Evolutionary conservation across 2,329 filamentous ascomycete species (phyloP), one percentile per base, ranked within the genome.

Genomic region (Aspergillus terreus): DNA sequence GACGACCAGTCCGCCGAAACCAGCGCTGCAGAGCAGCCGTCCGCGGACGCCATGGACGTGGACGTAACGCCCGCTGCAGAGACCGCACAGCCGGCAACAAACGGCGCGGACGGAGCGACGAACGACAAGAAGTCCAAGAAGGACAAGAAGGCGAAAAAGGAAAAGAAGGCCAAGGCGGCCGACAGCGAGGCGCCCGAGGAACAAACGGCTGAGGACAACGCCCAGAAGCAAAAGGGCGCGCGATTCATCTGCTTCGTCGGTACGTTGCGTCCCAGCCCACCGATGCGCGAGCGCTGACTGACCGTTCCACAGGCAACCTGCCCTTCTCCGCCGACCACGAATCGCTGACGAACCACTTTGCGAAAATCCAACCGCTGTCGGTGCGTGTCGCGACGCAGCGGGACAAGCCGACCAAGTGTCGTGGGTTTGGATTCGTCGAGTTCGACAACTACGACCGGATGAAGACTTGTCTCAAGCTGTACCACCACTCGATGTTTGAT

Each of bases 381-480:
- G 79, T 94, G 46, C 89, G 92, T 19, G 85, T 90, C 55, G 82
- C 89, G 44, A 88, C 85, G 48, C 81, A 88, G 63, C 83, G 84
- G 59, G 76, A 76, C 49, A 77, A 83, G 57, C 78, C 81, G 11
- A 78, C 76, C 49, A 82, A 84, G 58, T 86, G 83, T 64, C 86
- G 86, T 60, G 89, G 90, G 33, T 87, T 88, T 63, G 90, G 89
- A 5, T 95, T 96, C 71, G 78, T 97, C 61, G 92, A 97, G 71
- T 97, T 96, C 67, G 84, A 84, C 58, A 81, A 84, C 60, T 95
- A 86, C 73, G 88, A 92, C 72, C 84, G 87, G 67, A 95, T 96
- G 90, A 88, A 95, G 78, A 94, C 90, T 30, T 95, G 90, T 66
- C 79, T 97, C 54, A 89, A 92, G 71, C 84, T 90, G 58, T 92